Percentiles rank a stretch among this genome's conserved stretches.
phyloP scores from a whole-genome alignment of 768 basidiomycete species.

The Psilocybe sp. region DNA sequence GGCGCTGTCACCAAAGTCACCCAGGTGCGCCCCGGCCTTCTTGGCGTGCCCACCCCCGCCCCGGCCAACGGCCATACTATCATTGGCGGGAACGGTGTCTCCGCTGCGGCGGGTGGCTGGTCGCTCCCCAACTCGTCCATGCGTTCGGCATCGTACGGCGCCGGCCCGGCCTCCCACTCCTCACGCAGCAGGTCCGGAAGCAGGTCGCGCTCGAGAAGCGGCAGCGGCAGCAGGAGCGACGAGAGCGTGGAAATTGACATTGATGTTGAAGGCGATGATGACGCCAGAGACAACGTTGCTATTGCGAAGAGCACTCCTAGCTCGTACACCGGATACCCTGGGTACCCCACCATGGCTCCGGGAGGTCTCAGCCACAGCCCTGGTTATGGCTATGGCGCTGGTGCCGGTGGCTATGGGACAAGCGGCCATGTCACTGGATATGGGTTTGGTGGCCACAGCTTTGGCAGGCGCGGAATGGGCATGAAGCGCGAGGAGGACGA shows the following conservation, averaged over 20 bases:
- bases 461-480: slow-evolving; percentile 9
- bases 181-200: slow-evolving; percentile 21
- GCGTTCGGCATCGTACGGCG: slow-evolving; percentile 18
- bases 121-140: slow-evolving; percentile 55
- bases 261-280: slow-evolving; percentile 15
- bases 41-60: slow-evolving; percentile 31
- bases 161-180: neutral
- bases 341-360: neutral
- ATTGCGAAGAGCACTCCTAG: neutral
- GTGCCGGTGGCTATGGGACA: neutral
- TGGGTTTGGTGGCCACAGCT: slow-evolving; percentile 7
- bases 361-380: slow-evolving; percentile 8
- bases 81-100: slow-evolving; percentile 6
- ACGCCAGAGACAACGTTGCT: slow-evolving; percentile 3
- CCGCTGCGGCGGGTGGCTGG: slow-evolving; percentile 36
- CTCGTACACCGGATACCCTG: neutral
- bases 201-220: slow-evolving; percentile 26
- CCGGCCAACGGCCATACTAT: slow-evolving; percentile 23
- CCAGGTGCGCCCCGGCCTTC: slow-evolving; percentile 59
- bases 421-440: neutral
- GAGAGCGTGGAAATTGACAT: slow-evolving; percentile 15
- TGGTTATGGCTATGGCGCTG: slow-evolving; percentile 4
- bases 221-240: slow-evolving; percentile 26
- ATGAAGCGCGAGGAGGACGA: slow-evolving; percentile 45
- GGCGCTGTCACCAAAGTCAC: slow-evolving; percentile 37